phyloP scores from a whole-genome alignment of 305 asterid species.

The Fraxinus sp. region DNA sequence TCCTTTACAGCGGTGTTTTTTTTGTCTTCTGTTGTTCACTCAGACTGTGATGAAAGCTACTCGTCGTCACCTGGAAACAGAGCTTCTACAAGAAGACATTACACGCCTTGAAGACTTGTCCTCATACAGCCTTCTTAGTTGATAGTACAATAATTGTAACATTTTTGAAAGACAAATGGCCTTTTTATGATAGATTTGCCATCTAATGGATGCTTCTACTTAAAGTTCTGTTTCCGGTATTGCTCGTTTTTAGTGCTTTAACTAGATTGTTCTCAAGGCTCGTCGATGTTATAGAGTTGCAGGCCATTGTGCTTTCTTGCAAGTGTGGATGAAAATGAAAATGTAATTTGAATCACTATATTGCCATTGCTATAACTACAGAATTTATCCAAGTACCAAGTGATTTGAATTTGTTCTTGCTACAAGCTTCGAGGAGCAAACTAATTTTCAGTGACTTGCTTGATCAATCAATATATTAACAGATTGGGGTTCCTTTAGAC shows the following conservation, averaged over 20 bases:
- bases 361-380: background rate
- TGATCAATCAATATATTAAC: background rate
- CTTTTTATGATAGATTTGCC: slow-evolving; percentile 15
- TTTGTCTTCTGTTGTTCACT: background rate
- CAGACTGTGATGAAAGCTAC: slow-evolving; percentile 99
- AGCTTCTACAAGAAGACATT: slow-evolving; percentile 82
- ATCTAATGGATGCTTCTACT: slow-evolving; percentile 14
- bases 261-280: slow-evolving; percentile 10
- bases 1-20: background rate
- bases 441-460: background rate
- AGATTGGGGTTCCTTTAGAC: too few species aligned
- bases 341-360: background rate
- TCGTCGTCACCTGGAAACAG: slow-evolving; percentile 90
- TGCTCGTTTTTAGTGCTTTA: slow-evolving; percentile 18
- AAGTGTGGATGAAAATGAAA: background rate
- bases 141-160: slow-evolving; percentile 26
- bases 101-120: slow-evolving; percentile 85
- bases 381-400: background rate
- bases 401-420: background rate
- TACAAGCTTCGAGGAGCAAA: background rate
- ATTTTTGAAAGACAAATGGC: slow-evolving; percentile 16
- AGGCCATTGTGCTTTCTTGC: background rate
- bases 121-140: slow-evolving; percentile 73
- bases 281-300: background rate
- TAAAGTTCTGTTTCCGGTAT: background rate